These are phyloP conservation scores for Xylaria sp. DNA, from an alignment of 2,329 filamentous ascomycete genomes.

Conservation along the genomic window DNA sequence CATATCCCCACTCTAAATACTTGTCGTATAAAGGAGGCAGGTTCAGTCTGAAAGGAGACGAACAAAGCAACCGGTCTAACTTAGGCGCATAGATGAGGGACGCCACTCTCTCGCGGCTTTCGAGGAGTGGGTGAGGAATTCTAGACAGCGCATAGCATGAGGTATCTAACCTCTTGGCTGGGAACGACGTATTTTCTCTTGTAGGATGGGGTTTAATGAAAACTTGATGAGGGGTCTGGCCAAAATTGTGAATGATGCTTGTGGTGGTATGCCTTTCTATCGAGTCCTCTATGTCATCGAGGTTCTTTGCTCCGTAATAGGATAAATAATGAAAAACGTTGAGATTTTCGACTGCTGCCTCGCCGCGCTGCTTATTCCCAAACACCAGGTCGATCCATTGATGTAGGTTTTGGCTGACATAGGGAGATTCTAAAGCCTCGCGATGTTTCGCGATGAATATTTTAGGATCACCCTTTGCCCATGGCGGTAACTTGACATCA, in stretches of 20 bases:
- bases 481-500: slow-evolving; percentile 88
- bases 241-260: slow-evolving; percentile 98
- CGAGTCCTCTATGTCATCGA: slow-evolving; percentile 90
- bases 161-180: slow-evolving; percentile 77
- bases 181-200: slow-evolving; percentile 74
- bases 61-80: slow-evolving; percentile 83
- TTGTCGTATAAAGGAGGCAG: slow-evolving; percentile 88
- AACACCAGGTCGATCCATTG: slow-evolving; percentile 97
- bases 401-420: slow-evolving; percentile 89
- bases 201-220: slow-evolving; percentile 83
- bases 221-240: slow-evolving; percentile 95
- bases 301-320: slow-evolving; percentile 90
- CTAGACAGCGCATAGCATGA: slow-evolving; percentile 79
- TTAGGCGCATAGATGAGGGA: slow-evolving; percentile 82
- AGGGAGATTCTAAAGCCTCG: slow-evolving; percentile 93
- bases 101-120: slow-evolving; percentile 80
- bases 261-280: slow-evolving; percentile 89
- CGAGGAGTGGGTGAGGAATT: slow-evolving; percentile 80
- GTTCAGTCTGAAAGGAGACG: slow-evolving; percentile 85
- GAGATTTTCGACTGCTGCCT: slow-evolving; percentile 87
- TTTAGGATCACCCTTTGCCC: slow-evolving; percentile 95
- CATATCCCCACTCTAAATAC: slow-evolving; percentile 95
- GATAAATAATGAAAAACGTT: slow-evolving; percentile 98
- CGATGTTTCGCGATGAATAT: slow-evolving; percentile 96
- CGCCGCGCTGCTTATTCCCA: slow-evolving; percentile 91